Evolutionary conservation across 2,329 filamentous ascomycete genomes (phyloP), one percentile per base, ranked within the genome.

Genomic region (Aspergillus glaucus): DNA sequence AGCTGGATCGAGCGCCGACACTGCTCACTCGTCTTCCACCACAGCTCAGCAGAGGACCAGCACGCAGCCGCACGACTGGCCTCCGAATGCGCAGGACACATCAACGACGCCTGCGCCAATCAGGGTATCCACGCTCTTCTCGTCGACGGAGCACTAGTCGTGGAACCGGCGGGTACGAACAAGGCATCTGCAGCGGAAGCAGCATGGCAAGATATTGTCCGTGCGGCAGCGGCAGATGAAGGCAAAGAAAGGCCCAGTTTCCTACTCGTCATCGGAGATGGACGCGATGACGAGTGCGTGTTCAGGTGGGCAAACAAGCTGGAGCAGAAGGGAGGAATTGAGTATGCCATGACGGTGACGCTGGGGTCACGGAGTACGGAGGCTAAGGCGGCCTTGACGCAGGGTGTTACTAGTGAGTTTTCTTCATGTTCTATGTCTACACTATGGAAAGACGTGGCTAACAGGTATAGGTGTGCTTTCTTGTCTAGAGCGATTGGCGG

Each of bases 231-330:
- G 52, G 61, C 68, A 26, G 63, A 58, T 1, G 64, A 62, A 9
- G 45, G 62, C 1, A 50, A 53, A 14, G 65, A 77, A 1, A 62
- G 58, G 0, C 80, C 89, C 0, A 89, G 96, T 64, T 97, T 96
- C 67, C 70, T 97, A 49, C 82, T 96, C 73, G 87, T 95, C 6
- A 81, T 91, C 30, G 92, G 92, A 34, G 91, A 96, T 62, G 89
- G 91, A 39, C 84, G 92, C 28, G 92, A 96, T 58, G 93, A 97
- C 56, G 92, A 97, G 64, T 86, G 88, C 58, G 86, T 95, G 17
- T 97, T 95, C 73, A 85, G 85, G 53, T 97, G 93, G 92, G 93
- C 92, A 15, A 95, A 96, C 70, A 77, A 81, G 44, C 73, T 95
- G 9, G 77, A 77, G 19, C 76, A 79, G 3, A 71, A 78, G 7